These are phyloP conservation scores for Annulohypoxylon maeteangense DNA, from an alignment of 495 filamentous ascomycete species.

Conservation along the genomic window DNA sequence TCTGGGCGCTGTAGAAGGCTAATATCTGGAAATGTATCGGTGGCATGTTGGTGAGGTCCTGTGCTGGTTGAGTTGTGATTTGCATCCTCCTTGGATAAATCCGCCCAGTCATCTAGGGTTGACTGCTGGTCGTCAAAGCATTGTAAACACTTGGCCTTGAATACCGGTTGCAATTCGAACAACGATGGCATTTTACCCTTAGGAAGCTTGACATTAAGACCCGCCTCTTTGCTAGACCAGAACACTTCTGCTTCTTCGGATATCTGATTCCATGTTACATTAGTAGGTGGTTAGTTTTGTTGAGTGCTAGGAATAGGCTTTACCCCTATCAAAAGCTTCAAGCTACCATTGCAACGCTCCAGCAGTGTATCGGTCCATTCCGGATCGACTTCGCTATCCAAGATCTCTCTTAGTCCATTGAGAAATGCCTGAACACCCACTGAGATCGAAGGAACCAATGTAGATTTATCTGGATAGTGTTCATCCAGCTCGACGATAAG, in stretches of 20 bases:
- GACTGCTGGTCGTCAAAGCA: slow-evolving; percentile 45
- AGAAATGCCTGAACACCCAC: slow-evolving; percentile 42
- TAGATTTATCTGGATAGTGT: slow-evolving; percentile 48
- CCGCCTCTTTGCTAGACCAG: slow-evolving; percentile 40
- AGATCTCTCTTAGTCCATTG: slow-evolving; percentile 44
- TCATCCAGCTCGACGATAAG: slow-evolving; percentile 44
- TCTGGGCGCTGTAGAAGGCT: slow-evolving; percentile 48
- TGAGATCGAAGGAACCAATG: slow-evolving; percentile 44
- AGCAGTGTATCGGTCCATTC: slow-evolving; percentile 49
- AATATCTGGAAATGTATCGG: slow-evolving; percentile 47
- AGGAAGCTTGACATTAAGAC: slow-evolving; percentile 50
- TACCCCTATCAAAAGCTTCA: slow-evolving; percentile 50
- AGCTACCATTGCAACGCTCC: slow-evolving; percentile 32
- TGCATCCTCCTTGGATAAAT: slow-evolving; percentile 43
- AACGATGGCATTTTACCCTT: slow-evolving; percentile 38
- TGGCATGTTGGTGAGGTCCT: not conserved
- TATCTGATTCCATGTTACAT: slow-evolving; percentile 4
- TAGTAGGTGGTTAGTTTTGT: not conserved
- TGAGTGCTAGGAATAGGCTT: not conserved
- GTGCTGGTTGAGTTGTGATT: slow-evolving; percentile 39
- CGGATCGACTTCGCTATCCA: slow-evolving; percentile 47
- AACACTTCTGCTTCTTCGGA: slow-evolving; percentile 24
- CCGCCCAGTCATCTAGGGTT: slow-evolving; percentile 48
- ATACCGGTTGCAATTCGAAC: slow-evolving; percentile 44
- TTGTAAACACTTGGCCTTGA: slow-evolving; percentile 40